Evolutionary conservation across 805 yeast species (phyloP), one percentile per base, ranked within the genome.

Genomic region (Candida suzukii): DNA sequence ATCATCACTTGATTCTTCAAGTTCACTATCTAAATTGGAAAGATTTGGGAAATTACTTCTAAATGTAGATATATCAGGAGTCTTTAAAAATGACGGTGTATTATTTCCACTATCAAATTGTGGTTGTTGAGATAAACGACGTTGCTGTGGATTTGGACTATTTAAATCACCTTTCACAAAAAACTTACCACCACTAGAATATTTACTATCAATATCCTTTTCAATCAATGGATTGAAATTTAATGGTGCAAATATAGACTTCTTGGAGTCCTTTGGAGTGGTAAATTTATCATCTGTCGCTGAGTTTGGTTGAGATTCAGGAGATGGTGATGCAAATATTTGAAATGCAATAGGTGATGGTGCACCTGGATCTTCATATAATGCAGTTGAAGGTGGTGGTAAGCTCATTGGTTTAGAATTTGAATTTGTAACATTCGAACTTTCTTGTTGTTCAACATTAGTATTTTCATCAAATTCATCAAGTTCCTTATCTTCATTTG

Each of bases 111-210:
- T 35, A 4, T 35, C 37, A n/a, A n/a, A n/a, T n/a, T n/a, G n/a
- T n/a, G n/a, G n/a, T 3, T 8, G 21, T 19, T n/a, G 18, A 6
- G 27, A 7, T 4, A 18, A n/a, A 18, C n/a, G 35, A 5, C 6
- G 42, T 31, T 19, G 41, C 41, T 13, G 42, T 29, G 13, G 10
- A 12, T 10, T 20, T 13, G 16, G 42, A 18, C 29, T 35, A 11
- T 13, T 18, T 12, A 34, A 16, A 16, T 46, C 43, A 21, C 47
- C 50, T 22, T 48, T 52, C 14, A 84, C 86, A 55, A 80, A 88
- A 56, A 85, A 91, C 54, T 90, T 84, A 2, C 99, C 99, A 6
- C 99, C 99, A 47, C 73, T 73, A 12, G 82, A 81, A 53, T 91
- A 91, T 54, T 91, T 91, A 42, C 84, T 78, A 56, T 91, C 98